phyloP scores from a whole-genome alignment of 257 asterid genomes.

The Primulina tabacum region DNA sequence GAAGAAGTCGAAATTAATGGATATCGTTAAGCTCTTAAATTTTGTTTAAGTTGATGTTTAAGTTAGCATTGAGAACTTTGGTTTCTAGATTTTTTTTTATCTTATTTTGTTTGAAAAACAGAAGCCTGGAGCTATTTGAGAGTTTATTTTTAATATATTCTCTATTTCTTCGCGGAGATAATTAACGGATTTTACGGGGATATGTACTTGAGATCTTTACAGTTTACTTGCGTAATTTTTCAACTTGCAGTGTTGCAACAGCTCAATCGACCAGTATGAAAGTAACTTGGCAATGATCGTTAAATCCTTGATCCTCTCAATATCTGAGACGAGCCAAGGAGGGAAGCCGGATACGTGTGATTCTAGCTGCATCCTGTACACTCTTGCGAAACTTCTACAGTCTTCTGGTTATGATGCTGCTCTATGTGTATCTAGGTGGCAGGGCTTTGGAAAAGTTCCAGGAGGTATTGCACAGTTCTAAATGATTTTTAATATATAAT shows the following conservation, averaged over 20 bases:
- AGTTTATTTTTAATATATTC: no score
- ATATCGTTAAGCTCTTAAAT: no score
- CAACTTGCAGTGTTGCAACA: constrained; percentile 34
- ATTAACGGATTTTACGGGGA: background rate
- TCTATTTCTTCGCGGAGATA: no score
- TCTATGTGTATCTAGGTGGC: constrained; percentile 48
- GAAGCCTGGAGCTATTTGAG: no score
- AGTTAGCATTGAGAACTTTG: no score
- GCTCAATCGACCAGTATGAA: constrained; percentile 37
- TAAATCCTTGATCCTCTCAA: constrained; percentile 42
- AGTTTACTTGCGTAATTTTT: background rate
- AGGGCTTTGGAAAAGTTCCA: constrained; percentile 38
- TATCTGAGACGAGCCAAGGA: constrained; percentile 26
- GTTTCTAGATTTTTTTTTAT: no score
- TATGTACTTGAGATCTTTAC: background rate
- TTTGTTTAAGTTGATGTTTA: no score
- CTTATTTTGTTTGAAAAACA: no score
- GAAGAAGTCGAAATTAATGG: no score
- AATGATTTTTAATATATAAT: background rate
- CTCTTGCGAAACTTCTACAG: constrained; percentile 43
- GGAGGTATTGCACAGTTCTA: constrained; percentile 34
- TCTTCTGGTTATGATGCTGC: constrained; percentile 50
- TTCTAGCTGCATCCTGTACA: constrained; percentile 41
- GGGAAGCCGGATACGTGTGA: constrained; percentile 35
- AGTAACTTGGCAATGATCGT: constrained; percentile 37